Base-by-base conservation (phyloP, 2,329 filamentous ascomycete genomes). In the Claviceps sorghi region DNA sequence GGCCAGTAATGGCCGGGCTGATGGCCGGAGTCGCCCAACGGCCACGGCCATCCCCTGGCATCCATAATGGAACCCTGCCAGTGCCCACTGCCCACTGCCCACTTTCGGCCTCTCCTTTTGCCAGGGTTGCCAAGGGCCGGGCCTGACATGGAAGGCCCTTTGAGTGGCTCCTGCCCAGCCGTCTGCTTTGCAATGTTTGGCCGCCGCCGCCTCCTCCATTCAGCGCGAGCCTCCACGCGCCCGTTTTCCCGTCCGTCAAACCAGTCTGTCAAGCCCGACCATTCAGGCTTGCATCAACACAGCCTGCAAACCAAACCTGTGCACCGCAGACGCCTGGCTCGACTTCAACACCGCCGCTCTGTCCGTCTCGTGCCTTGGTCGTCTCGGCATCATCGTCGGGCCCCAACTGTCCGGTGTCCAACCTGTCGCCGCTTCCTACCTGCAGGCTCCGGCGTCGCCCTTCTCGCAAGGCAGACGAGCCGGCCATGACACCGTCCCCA, bases 401-500 rank as follows among this genome's bases (percentile, higher is more conserved):
- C 45, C 19, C 53, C 52, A 47, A 42, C 51, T 45, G 45, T 38
- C 50, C 48, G 48, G 48, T 44, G 48, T 48, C 38, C 38, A 52
- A 51, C 45, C 40, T 29, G 19, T 30, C 50, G 21, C 22, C 34
- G 13, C 43, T 45, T 36, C 53, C 34, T 47, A 43, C 53, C 52
- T 55, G 51, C 55, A 55, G 51, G 55, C 49, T 34, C 42, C 51
- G 51, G 48, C 48, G 46, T 52, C 50, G 48, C 44, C 30, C 52
- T 49, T 51, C 48, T 52, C 47, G 47, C 45, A 22, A 19, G 17
- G 13, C 44, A 43, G 42, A 49, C 26, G 46, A 44, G 46, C 36
- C 53, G 60, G 56, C 51, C 62, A 72, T 71, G 69, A 66, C 68
- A 57, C 61, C 65, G 56, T 67, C 67, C 49, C 67, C 67, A 49